These are phyloP conservation scores for Crucibulum laeve DNA, from an alignment of 768 basidiomycete species.

Conservation along the genomic window DNA sequence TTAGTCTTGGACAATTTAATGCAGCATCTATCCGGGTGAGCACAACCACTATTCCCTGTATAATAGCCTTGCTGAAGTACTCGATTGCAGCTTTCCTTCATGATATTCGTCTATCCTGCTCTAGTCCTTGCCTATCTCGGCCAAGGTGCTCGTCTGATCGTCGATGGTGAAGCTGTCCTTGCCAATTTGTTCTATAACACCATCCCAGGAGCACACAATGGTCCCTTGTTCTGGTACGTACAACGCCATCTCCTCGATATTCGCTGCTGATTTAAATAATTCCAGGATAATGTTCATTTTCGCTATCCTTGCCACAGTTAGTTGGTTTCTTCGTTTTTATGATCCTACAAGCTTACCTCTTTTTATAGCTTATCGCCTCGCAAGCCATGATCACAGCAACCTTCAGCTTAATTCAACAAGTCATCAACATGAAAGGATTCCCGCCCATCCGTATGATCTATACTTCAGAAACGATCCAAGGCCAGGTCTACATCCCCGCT, in stretches of 20 bases:
- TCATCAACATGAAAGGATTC: slow-evolving; percentile 57
- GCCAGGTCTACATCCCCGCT: slow-evolving; percentile 64
- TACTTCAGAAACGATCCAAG: slow-evolving; percentile 57
- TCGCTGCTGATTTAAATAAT: neutral
- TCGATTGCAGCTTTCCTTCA: slow-evolving; percentile 43
- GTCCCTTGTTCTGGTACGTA: slow-evolving; percentile 55
- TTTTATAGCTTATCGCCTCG: slow-evolving; percentile 48
- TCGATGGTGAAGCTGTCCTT: slow-evolving; percentile 43
- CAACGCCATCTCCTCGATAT: neutral
- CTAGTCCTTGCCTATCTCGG: slow-evolving; percentile 66
- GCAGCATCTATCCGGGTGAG: slow-evolving; percentile 50
- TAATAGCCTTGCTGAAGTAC: neutral
- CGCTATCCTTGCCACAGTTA: slow-evolving; percentile 59
- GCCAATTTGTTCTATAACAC: slow-evolving; percentile 57
- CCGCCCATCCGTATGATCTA: slow-evolving; percentile 55
- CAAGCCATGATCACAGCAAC: slow-evolving; percentile 70
- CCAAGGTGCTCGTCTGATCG: slow-evolving; percentile 61
- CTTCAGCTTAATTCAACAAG: slow-evolving; percentile 59
- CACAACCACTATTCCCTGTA: neutral
- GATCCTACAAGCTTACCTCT: neutral
- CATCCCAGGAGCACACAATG: slow-evolving; percentile 54
- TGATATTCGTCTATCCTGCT: slow-evolving; percentile 50
- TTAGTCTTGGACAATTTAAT: slow-evolving; percentile 66
- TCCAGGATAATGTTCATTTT: slow-evolving; percentile 57
- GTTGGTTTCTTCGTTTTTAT: slow-evolving; percentile 8